These are phyloP conservation scores for Boletus huronensis DNA, from an alignment of 768 basidiomycete species.

Conservation along the genomic window DNA sequence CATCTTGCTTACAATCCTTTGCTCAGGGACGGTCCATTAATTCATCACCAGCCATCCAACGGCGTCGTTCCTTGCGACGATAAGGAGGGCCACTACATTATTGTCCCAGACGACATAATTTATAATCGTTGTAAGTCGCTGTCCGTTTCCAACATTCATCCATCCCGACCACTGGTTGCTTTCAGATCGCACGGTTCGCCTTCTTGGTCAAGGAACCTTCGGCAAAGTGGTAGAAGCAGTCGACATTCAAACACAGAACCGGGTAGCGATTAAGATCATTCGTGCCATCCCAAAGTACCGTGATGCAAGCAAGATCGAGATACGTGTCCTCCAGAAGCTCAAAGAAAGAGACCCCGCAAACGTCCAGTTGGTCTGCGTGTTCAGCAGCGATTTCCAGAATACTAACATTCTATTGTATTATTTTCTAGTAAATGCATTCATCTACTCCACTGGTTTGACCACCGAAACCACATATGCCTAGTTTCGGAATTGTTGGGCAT, in stretches of 20 bases:
- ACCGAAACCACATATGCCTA: slow-evolving; percentile 94
- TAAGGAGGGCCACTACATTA: slow-evolving; percentile 98
- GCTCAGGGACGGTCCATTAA: slow-evolving; percentile 29
- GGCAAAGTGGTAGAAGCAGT: slow-evolving; percentile 97
- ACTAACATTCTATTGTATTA: slow-evolving; percentile 12
- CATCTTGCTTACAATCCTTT: slow-evolving; percentile 10
- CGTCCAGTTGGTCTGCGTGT: slow-evolving; percentile 61
- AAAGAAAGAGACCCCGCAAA: slow-evolving; percentile 87
- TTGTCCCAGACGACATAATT: slow-evolving; percentile 87
- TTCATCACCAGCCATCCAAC: slow-evolving; percentile 54
- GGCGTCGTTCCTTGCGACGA: slow-evolving; percentile 81
- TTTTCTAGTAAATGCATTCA: slow-evolving; percentile 91
- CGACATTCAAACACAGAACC: slow-evolving; percentile 68
- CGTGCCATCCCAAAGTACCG: slow-evolving; percentile 98
- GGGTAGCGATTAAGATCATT: slow-evolving; percentile 98
- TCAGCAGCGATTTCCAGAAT: slow-evolving; percentile 13
- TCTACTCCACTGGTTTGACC: slow-evolving; percentile 91
- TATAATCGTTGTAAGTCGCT: slow-evolving; percentile 69
- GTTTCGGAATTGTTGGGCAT: slow-evolving; percentile 94
- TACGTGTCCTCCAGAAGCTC: slow-evolving; percentile 89
- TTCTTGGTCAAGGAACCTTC: slow-evolving; percentile 96
- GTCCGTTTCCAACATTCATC: neutral
- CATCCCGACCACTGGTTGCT: slow-evolving; percentile 15
- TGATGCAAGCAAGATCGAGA: slow-evolving; percentile 97
- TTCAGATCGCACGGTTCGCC: slow-evolving; percentile 84